Evolutionary conservation across 306 rosid species (phyloP).

Genomic region (Astragalus membranaceus): DNA sequence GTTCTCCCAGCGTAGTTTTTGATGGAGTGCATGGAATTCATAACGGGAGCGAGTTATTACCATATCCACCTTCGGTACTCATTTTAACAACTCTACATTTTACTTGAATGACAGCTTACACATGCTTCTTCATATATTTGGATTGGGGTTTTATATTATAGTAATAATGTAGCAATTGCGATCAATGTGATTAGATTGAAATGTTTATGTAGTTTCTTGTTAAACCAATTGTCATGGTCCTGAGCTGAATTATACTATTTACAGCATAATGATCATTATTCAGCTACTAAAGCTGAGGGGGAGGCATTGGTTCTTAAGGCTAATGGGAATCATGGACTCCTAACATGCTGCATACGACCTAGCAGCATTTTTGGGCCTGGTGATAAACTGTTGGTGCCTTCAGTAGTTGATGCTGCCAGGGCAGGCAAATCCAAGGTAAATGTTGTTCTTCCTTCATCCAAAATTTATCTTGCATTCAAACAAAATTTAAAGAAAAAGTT

Average conservation of each 20-base stretch:
- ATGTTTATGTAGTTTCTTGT: background rate
- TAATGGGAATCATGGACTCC: slow-evolving; percentile 70
- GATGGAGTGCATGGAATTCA: slow-evolving; percentile 79
- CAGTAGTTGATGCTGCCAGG: slow-evolving; percentile 68
- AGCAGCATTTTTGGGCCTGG: slow-evolving; percentile 97
- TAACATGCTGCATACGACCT: slow-evolving; percentile 92
- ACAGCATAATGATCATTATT: slow-evolving; percentile 88
- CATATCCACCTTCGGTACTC: slow-evolving; percentile 69
- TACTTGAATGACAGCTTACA: background rate
- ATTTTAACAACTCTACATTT: background rate
- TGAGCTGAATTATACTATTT: slow-evolving; percentile 20
- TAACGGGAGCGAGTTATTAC: slow-evolving; percentile 67
- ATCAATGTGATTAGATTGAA: background rate
- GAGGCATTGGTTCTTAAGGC: slow-evolving; percentile 76
- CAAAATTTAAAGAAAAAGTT: no score
- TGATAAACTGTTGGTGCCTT: slow-evolving; percentile 77
- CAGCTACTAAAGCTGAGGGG: slow-evolving; percentile 90
- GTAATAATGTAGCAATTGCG: background rate
- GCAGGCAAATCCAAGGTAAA: slow-evolving; percentile 88
- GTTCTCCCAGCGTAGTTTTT: slow-evolving; percentile 92
- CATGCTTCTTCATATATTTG: background rate
- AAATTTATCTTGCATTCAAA: background rate
- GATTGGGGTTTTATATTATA: background rate
- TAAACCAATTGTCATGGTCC: background rate
- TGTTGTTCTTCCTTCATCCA: background rate